Evolutionary conservation across 768 basidiomycete genomes (phyloP).

Genomic region (Daedalea quercina): DNA sequence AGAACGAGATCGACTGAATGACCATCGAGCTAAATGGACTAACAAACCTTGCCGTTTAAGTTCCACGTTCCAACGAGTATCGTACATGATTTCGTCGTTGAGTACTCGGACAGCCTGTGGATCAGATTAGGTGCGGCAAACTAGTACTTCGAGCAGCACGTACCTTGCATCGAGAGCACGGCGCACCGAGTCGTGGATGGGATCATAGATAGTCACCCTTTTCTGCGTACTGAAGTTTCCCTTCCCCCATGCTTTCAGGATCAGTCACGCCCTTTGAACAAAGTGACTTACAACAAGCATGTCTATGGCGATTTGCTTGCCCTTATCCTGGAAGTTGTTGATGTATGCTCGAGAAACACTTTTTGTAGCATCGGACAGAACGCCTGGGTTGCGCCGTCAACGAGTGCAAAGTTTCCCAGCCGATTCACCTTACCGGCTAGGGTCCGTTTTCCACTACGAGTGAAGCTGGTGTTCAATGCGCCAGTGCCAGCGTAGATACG

Average conservation of each 20-base stretch:
- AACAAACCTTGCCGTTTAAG: conserved; percentile 76
- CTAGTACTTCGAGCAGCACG: conserved; percentile 4
- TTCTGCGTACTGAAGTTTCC: conserved; percentile 87
- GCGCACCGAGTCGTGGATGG: conserved; percentile 84
- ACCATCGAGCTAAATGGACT: neutral
- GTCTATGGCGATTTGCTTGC: conserved; percentile 91
- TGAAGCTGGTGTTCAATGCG: conserved; percentile 93
- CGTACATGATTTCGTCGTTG: conserved; percentile 59
- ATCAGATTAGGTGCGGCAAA: neutral
- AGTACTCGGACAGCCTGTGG: conserved; percentile 74
- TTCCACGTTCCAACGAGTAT: conserved; percentile 96
- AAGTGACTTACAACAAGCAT: conserved; percentile 71
- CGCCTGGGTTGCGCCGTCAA: conserved; percentile 37
- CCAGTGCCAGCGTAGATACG: conserved; percentile 93
- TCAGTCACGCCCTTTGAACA: neutral
- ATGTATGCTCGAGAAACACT: conserved; percentile 94
- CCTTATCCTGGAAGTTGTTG: conserved; percentile 95
- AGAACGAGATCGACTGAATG: conserved; percentile 4
- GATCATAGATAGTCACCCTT: conserved; percentile 89
- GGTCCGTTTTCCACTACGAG: conserved; percentile 90
- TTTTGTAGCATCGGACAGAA: conserved; percentile 95
- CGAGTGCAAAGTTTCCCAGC: too few relatives aligned
- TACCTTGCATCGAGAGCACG: conserved; percentile 65
- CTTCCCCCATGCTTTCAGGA: conserved; percentile 36
- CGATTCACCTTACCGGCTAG: conserved; percentile 72